Evolutionary conservation across 164 flowering plant genomes (phyloP), one percentile per base, ranked within the genome.

Genomic region (Platanus orientalis): DNA sequence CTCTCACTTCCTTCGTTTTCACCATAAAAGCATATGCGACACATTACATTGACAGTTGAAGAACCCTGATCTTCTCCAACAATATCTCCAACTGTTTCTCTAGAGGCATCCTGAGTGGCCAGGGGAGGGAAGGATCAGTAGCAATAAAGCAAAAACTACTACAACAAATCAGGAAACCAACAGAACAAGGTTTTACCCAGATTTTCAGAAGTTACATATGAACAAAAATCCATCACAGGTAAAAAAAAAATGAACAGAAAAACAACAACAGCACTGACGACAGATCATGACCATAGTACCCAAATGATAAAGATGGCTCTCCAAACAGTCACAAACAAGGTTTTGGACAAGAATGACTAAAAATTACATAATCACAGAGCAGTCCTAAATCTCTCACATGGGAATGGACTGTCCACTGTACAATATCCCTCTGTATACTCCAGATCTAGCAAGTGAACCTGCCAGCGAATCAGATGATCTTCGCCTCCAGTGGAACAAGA

Each of bases 1-100:
- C 81, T 84, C 58, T 83, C 88, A 73, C 95, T 88, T 65, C 90
- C 92, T 77, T 88, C 97, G 72, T 71, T 78, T 78, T 90, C 99
- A 64, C 96, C 96, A 72, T 71, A 67, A 68, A 81, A 85, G 79
- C 99, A 95, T 67, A 95, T 62, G 20, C 92, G 75, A 68, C 99
- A 95, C 88, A 87, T 81, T 44, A 85, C 82, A 69, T 89, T 93
- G 32, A 70, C 73, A 66, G 66, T 75, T 21, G 86, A 76, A 27
- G 61, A 72, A 52, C 77, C 85, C 63, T 75, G 68, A 53, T 68
- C 71, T 63, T 76, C 77, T 58, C 66, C 70, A 39, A 28, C 44
- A 51, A 60, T 30, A 51, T 72, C 74, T 16, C 11, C 55, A 6
- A 50, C 51, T 10, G 67, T 49, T 23, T 61, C 74, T 29, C 67